These are phyloP conservation scores for Paramecium biaurelia DNA, from an alignment of 73 alveolate genomes.

Conservation along the genomic window DNA sequence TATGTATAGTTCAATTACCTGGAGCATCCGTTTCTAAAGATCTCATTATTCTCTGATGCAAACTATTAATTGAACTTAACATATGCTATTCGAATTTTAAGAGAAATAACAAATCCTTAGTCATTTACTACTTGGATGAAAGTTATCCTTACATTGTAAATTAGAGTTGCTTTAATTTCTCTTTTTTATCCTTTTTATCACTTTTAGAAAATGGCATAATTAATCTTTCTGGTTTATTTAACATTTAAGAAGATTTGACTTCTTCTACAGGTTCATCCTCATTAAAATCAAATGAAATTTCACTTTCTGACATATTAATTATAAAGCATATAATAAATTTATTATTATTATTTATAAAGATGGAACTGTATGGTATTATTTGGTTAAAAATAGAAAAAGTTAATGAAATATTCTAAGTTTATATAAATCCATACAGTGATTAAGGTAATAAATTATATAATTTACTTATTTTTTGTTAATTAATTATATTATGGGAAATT, in stretches of 20 bases:
- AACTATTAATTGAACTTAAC: not conserved
- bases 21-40: not conserved
- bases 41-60: conserved; percentile 11
- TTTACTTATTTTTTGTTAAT: too few relatives aligned
- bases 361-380: not conserved
- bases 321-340: not conserved
- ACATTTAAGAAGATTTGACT: not conserved
- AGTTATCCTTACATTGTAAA: not conserved
- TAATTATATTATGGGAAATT: conserved; percentile 24
- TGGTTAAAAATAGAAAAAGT: not conserved
- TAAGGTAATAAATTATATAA: not conserved
- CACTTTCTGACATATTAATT: not conserved
- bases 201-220: not conserved
- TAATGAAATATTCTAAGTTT: too few relatives aligned
- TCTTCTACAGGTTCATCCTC: not conserved
- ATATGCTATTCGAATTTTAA: not conserved
- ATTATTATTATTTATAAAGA: not conserved
- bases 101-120: not conserved
- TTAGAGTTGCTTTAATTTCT: not conserved
- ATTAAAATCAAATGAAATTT: not conserved
- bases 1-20: not conserved
- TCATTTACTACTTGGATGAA: not conserved
- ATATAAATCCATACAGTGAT: not conserved
- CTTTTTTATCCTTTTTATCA: not conserved
- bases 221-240: not conserved